Base-by-base conservation (phyloP, 257 asterid species). In the Gentiana straminea region DNA sequence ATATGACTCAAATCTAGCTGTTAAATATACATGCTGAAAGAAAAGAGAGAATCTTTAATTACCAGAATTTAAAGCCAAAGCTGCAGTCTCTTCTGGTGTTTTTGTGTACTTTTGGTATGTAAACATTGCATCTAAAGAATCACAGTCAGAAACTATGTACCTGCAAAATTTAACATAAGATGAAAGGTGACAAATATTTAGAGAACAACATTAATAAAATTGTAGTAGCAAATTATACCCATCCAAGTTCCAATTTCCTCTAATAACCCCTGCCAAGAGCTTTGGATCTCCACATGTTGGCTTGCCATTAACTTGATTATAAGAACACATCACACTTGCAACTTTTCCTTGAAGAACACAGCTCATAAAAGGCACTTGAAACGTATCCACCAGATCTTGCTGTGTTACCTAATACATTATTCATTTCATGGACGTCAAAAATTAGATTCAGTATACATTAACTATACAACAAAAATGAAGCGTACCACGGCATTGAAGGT, bases 281-380 rank as follows among this genome's bases (percentile, higher is more conserved):
- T 83, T 83, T 5, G 79, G 71, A 60, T 92, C 97, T 5, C 95
- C 98, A 63, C 98, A 92, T 0, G 93, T 73, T 38, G 98, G 94
- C 66, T 70, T 81, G 63, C 98, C 97, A 52, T 88, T 92, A 7
- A 92, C 89, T 64, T 92, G 79, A 67, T 92, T 92, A 59, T 92
- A 88, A 0, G 98, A 92, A 61, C 98, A 92, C 98, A 92, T 92
- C 2, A 92, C 93, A 59, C 98, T 92, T 1, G 98, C 98, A 2
- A 88, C 98, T 65, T 92, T 88, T 9, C 97, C 98, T 52, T 92
- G 97, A 51, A 84, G 24, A 66, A 92, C 90, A 61, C 98, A 92
- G 71, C 94, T 85, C 84, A 83, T 80, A 77, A 92, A 92, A 3
- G 99, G 99, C 0, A 95, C 95, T 56, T 92, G 88, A 60, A 79